Percentiles rank a stretch among this genome's conserved stretches.
phyloP scores from a whole-genome alignment of 352 stramenopile species.

The Poterioochromonas sp. region DNA sequence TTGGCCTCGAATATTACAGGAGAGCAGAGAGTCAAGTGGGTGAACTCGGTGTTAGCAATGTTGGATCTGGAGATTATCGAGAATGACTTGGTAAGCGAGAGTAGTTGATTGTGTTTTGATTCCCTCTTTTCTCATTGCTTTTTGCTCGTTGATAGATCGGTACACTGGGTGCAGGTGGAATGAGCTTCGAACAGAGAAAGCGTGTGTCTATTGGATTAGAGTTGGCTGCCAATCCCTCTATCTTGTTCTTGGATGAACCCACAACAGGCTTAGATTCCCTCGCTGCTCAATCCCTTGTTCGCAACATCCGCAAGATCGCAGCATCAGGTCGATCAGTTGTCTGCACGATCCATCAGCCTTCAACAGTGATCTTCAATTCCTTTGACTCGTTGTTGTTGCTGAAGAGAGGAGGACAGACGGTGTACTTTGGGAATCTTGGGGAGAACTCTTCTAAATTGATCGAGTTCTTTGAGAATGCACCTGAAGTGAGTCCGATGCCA shows the following conservation, averaged over 20 bases:
- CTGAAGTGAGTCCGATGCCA: slow-evolving; percentile 56
- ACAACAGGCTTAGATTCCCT: slow-evolving; percentile 68
- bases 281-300: slow-evolving; percentile 68
- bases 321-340: slow-evolving; percentile 71
- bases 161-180: slow-evolving; percentile 51
- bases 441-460: slow-evolving; percentile 64
- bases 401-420: slow-evolving; percentile 62
- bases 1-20: slow-evolving; percentile 44
- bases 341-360: slow-evolving; percentile 67
- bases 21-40: slow-evolving; percentile 34
- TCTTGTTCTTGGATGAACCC: slow-evolving; percentile 84
- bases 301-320: slow-evolving; percentile 65
- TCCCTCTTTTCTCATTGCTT: neutral
- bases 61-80: slow-evolving; percentile 51
- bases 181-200: slow-evolving; percentile 81
- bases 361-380: slow-evolving; percentile 69
- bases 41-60: slow-evolving; percentile 40
- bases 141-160: slow-evolving; percentile 46
- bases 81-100: slow-evolving; percentile 41
- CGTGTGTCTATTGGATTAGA: slow-evolving; percentile 80
- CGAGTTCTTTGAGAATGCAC: slow-evolving; percentile 69
- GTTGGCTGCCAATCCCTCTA: slow-evolving; percentile 74
- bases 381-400: slow-evolving; percentile 78
- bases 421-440: slow-evolving; percentile 78
- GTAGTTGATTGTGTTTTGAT: too few species aligned